These are phyloP conservation scores for Brassica hybrid DNA, from an alignment of 441 rosid genomes.

Conservation along the genomic window DNA sequence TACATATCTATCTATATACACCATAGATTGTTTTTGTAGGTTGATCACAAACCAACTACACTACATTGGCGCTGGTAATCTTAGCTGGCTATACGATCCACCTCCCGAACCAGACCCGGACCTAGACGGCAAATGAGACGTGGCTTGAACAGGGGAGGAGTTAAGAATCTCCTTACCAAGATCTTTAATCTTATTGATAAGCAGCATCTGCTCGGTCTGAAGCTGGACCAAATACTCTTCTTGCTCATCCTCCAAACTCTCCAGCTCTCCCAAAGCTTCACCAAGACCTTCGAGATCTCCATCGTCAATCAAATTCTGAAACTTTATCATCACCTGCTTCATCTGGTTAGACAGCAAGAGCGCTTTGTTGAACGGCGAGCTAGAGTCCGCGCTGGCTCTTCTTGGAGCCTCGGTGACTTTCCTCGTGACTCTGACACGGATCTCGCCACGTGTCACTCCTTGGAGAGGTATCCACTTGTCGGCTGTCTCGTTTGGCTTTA, in stretches of 20 bases:
- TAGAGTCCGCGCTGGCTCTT: conserved; percentile 58
- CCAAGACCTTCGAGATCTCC: conserved; percentile 64
- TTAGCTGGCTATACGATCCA: conserved; percentile 44
- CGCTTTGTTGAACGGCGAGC: conserved; percentile 48
- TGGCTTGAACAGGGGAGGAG: conserved; percentile 55
- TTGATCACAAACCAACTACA: conserved; percentile 22
- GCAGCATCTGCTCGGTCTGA: conserved; percentile 81
- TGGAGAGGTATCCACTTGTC: conserved; percentile 99
- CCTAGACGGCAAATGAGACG: conserved; percentile 28
- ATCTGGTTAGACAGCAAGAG: conserved; percentile 49
- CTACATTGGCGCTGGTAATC: conserved; percentile 43
- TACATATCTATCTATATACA: conserved; percentile 44
- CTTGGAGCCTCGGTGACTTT: conserved; percentile 64
- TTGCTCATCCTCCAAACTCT: conserved; percentile 73
- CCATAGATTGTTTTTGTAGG: conserved; percentile 28
- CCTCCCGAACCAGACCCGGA: conserved; percentile 36
- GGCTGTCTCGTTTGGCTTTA: conserved; percentile 77
- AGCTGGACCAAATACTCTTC: conserved; percentile 84
- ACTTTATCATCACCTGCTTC: conserved; percentile 68
- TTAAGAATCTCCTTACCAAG: conserved; percentile 82
- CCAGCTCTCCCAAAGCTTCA: conserved; percentile 68
- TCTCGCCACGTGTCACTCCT: conserved; percentile 90
- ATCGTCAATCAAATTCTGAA: conserved; percentile 66
- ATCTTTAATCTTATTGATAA: conserved; percentile 81
- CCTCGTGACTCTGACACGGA: conserved; percentile 78